A percentile compares a stretch with the other conserved stretches of the same genome.
These are phyloP conservation scores for Fusarium falciforme DNA, from an alignment of 2,329 filamentous ascomycete species.

Conservation along the genomic window DNA sequence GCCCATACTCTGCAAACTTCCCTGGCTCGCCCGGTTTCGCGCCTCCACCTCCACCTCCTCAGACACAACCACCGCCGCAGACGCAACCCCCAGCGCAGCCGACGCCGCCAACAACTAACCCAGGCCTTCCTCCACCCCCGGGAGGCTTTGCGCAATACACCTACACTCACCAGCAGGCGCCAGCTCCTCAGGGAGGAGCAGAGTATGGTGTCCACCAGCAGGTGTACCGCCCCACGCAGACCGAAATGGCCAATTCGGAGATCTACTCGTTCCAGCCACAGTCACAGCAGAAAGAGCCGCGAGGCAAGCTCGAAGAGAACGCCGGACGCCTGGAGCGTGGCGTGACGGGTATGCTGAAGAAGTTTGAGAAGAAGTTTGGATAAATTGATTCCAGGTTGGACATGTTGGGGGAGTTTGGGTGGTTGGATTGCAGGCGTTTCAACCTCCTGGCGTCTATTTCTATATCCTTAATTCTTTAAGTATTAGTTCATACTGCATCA, in stretches of 20 bases:
- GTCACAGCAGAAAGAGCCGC: conserved; percentile 55
- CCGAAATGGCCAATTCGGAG: conserved; percentile 59
- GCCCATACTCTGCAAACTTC: conserved; percentile 59
- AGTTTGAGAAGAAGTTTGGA: conserved; percentile 80
- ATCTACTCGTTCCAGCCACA: conserved; percentile 55
- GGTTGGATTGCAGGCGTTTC: not conserved
- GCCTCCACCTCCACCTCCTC: conserved; percentile 46
- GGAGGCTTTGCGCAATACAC: conserved; percentile 69
- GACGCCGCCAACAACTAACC: conserved; percentile 50
- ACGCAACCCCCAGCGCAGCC: conserved; percentile 43
- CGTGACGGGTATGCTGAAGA: conserved; percentile 78
- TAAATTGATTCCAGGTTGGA: conserved; percentile 42
- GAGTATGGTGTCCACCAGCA: conserved; percentile 76
- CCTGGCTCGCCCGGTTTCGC: conserved; percentile 58
- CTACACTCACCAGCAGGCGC: conserved; percentile 48
- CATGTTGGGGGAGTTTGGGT: conserved; percentile 25
- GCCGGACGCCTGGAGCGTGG: conserved; percentile 76
- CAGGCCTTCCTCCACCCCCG: conserved; percentile 56
- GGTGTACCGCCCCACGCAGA: conserved; percentile 75
- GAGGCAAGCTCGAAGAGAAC: conserved; percentile 71
- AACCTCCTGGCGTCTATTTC: conserved; percentile 7
- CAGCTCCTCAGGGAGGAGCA: conserved; percentile 32
- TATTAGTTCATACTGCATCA: not conserved
- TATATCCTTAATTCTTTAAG: conserved; percentile 17
- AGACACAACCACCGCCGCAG: conserved; percentile 48